Conservation (phyloP, 2,329 filamentous ascomycete species). For the Colletotrichum somersetense region DNA sequence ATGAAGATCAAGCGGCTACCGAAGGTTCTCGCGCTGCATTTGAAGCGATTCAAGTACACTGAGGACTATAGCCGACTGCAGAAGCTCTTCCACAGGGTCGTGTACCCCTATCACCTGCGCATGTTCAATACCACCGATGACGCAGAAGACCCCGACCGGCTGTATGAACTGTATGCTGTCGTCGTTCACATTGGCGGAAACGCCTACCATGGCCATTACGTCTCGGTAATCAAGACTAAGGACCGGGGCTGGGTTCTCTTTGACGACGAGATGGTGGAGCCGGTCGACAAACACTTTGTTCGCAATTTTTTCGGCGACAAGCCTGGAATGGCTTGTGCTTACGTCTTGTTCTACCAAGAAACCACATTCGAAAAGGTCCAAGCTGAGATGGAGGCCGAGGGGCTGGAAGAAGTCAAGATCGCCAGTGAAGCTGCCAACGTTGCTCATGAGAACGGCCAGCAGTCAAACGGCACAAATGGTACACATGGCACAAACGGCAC, state of each 20-base stretch:
- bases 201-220: slow-evolving; percentile 97
- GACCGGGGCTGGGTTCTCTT: slow-evolving; percentile 97
- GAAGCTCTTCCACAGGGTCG: slow-evolving; percentile 96
- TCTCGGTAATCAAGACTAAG: slow-evolving; percentile 97
- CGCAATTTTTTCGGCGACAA: slow-evolving; percentile 97
- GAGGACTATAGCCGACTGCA: slow-evolving; percentile 94
- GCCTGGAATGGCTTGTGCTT: slow-evolving; percentile 90
- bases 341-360: slow-evolving; percentile 98
- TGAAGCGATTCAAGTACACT: slow-evolving; percentile 99
- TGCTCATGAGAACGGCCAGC: slow-evolving; percentile 61
- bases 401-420: slow-evolving; percentile 71
- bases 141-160: slow-evolving; percentile 88
- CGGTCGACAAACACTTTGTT: slow-evolving; percentile 96
- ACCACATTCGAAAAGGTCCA: slow-evolving; percentile 76
- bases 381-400: slow-evolving; percentile 87
- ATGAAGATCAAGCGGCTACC: slow-evolving; percentile 99
- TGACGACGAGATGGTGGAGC: slow-evolving; percentile 98
- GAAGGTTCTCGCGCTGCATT: slow-evolving; percentile 88
- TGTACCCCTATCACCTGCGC: slow-evolving; percentile 95
- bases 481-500: slow-evolving; percentile 61
- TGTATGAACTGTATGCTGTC: slow-evolving; percentile 97
- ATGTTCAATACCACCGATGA: slow-evolving; percentile 98
- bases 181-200: slow-evolving; percentile 98
- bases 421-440: slow-evolving; percentile 69
- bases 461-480: slow-evolving; percentile 63